A percentile compares a stretch with the other conserved stretches of the same genome.
Conservation (phyloP, 1,139 yeast species). For the Tardiomyces depauwii region DNA sequence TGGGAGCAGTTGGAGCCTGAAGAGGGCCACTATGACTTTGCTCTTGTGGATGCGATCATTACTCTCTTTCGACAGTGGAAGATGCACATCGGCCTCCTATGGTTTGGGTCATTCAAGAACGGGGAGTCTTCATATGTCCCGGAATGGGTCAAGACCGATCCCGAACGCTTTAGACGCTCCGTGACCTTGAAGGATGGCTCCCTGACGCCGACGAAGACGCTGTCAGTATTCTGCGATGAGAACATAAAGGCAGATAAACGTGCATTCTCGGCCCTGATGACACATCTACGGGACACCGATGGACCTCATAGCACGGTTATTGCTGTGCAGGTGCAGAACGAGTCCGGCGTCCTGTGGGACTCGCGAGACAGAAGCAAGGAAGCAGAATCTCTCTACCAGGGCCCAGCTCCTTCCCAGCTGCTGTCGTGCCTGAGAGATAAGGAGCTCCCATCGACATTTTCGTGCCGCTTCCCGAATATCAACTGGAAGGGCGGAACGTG, state of each 20-base stretch:
- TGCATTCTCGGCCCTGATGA: conserved; percentile 7
- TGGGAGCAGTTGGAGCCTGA: conserved; percentile 9
- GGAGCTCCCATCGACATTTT: neutral
- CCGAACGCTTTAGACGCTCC: conserved; percentile 2
- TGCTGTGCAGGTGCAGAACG: conserved; percentile 9
- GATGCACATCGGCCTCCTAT: conserved; percentile 5
- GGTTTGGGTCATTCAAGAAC: conserved; percentile 12
- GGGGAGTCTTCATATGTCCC: conserved; percentile 10
- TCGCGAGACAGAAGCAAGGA: conserved; percentile 6
- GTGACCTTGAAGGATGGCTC: conserved; percentile 3
- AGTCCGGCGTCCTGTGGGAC: conserved; percentile 9
- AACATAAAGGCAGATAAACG: conserved; percentile 5
- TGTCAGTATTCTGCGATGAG: conserved; percentile 6
- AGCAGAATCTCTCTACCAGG: neutral
- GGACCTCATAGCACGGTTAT: conserved; percentile 6
- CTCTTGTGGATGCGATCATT: conserved; percentile 4
- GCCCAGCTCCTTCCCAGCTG: neutral
- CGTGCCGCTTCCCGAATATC: neutral
- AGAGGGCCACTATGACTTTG: conserved; percentile 7
- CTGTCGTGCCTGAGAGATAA: conserved; percentile 1
- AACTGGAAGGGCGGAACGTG: conserved; percentile 2
- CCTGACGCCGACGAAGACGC: conserved; percentile 4
- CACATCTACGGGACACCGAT: conserved; percentile 6
- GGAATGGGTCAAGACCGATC: conserved; percentile 8
- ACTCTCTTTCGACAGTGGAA: conserved; percentile 4